Evolutionary conservation across 1,284 basidiomycete genomes (phyloP).

Genomic region (Rhodotorula sp.): DNA sequence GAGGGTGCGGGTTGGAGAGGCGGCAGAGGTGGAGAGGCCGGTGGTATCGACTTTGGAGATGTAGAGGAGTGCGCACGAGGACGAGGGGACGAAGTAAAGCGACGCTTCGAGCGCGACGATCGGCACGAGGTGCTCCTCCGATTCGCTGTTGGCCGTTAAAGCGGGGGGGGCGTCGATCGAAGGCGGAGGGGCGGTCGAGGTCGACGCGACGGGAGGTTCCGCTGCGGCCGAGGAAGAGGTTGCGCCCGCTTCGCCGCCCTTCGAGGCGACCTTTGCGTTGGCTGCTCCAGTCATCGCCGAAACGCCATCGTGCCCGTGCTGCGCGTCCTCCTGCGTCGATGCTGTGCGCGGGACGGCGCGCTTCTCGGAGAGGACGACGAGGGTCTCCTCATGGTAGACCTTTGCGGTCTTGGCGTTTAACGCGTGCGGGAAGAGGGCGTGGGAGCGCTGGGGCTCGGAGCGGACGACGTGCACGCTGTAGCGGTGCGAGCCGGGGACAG

Average conservation of each 20-base stretch:
- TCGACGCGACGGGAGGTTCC: not conserved
- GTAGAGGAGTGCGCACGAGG: conserved; percentile 75
- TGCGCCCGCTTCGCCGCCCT: not conserved
- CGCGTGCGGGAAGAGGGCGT: conserved; percentile 72
- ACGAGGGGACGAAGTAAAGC: conserved; percentile 72
- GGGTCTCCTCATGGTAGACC: conserved; percentile 69
- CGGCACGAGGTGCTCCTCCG: conserved; percentile 55
- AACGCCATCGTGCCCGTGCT: not conserved
- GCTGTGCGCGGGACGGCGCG: conserved; percentile 53
- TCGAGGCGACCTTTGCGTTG: no score
- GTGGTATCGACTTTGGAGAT: conserved; percentile 93
- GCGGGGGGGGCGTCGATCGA: conserved; percentile 47
- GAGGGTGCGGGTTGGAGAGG: conserved; percentile 64
- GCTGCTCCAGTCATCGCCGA: not conserved
- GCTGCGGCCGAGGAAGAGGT: not conserved
- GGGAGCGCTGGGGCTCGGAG: conserved; percentile 66
- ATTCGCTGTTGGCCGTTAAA: not conserved
- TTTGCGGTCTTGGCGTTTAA: conserved; percentile 57
- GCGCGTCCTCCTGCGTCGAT: conserved; percentile 51
- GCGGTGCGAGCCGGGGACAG: conserved; percentile 57
- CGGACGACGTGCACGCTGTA: conserved; percentile 74
- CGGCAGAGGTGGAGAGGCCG: conserved; percentile 59
- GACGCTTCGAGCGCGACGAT: conserved; percentile 79
- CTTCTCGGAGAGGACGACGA: conserved; percentile 55
- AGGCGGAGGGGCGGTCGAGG: not conserved